phyloP scores from a whole-genome alignment of 169 alveolate genomes.

The Eimeria sp. region DNA sequence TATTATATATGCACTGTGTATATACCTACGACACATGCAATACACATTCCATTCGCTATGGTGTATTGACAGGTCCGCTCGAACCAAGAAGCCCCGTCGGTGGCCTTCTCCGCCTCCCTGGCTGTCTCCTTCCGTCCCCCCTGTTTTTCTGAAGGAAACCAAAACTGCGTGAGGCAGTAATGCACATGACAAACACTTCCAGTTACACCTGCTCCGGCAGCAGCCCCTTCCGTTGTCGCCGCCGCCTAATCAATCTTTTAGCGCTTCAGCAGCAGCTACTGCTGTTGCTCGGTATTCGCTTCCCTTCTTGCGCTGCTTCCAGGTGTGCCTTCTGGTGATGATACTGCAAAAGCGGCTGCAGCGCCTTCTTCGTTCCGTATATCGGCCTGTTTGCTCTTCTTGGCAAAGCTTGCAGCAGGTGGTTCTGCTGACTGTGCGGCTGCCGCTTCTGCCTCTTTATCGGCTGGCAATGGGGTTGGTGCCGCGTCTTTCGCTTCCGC shows the following conservation, averaged over 20 bases:
- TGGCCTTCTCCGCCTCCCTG: conserved; percentile 16
- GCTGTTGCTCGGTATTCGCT: not conserved
- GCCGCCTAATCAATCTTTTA: not conserved
- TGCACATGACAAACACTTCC: conserved; percentile 7
- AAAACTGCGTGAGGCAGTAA: conserved; percentile 25
- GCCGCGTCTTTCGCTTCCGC: not conserved
- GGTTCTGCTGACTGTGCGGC: not conserved
- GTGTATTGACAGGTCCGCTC: conserved; percentile 10
- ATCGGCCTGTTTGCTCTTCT: not conserved
- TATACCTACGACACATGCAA: not conserved
- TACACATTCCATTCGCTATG: not conserved
- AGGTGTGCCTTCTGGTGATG: not conserved
- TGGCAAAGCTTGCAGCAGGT: not conserved
- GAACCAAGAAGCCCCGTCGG: not conserved
- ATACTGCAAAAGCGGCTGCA: not conserved
- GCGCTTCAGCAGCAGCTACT: not conserved
- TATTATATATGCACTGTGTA: conserved; percentile 8
- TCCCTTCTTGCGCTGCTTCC: conserved; percentile 7
- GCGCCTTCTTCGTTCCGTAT: not conserved
- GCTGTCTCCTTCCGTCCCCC: not conserved
- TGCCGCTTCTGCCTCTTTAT: not conserved
- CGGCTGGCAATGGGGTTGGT: not conserved
- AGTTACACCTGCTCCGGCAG: conserved; percentile 30
- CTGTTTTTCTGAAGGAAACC: not conserved
- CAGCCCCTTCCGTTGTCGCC: conserved; percentile 25